Conservation (phyloP, 352 stramenopile species). For the Phytopythium boreale region DNA sequence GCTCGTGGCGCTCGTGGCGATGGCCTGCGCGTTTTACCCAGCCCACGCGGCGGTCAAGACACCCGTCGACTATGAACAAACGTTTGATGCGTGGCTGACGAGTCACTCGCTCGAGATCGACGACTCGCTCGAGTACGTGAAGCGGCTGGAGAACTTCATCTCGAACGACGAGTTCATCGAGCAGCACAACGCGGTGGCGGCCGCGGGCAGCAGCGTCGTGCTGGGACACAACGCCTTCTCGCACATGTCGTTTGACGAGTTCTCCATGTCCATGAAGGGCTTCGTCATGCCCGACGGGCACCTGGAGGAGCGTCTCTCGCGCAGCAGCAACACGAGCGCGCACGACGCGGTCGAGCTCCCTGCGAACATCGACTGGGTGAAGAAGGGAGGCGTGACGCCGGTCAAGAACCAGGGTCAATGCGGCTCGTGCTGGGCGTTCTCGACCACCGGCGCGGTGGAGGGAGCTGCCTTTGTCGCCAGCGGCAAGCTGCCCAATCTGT, state of each 20-base stretch:
- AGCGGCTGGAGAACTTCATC: conserved; percentile 74
- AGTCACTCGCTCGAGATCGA: conserved; percentile 40
- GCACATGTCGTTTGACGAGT: conserved; percentile 95
- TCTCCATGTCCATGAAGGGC: conserved; percentile 70
- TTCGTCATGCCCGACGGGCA: conserved; percentile 48
- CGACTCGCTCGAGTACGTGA: conserved; percentile 66
- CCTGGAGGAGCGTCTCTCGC: conserved; percentile 55
- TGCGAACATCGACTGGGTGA: conserved; percentile 92
- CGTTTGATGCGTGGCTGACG: conserved; percentile 64
- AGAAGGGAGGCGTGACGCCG: conserved; percentile 90
- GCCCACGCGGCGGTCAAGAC: conserved; percentile 31
- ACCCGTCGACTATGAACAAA: conserved; percentile 56
- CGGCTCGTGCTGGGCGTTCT: conserved; percentile 97
- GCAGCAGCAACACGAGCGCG: conserved; percentile 24
- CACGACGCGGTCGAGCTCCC: conserved; percentile 47
- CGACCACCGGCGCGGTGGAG: conserved; percentile 96
- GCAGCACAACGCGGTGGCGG: conserved; percentile 62
- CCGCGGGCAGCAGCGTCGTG: neutral
- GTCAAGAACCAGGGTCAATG: conserved; percentile 95
- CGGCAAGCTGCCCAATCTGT: conserved; percentile 90
- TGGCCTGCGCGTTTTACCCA: conserved; percentile 5
- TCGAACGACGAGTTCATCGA: conserved; percentile 85
- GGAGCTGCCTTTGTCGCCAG: conserved; percentile 94
- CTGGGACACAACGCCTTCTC: conserved; percentile 59
- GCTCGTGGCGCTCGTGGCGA: conserved; percentile 9